phyloP scores from a whole-genome alignment of 1,284 basidiomycete species.

The Malassezia furfur region DNA sequence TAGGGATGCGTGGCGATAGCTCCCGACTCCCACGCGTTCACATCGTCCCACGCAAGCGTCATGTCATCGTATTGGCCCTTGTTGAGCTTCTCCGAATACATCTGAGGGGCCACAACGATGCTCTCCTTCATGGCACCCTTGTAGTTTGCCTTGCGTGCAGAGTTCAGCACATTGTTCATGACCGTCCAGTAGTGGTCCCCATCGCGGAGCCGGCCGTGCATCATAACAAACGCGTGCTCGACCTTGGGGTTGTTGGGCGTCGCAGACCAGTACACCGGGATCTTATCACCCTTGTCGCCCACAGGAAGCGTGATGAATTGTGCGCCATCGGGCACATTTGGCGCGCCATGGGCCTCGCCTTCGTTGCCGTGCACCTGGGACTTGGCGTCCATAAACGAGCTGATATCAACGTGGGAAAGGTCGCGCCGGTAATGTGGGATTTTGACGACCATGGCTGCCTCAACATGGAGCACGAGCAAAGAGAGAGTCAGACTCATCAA shows the following conservation, averaged over 20 bases:
- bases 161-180: constrained; percentile 27
- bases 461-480: neutral
- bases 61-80: constrained; percentile 28
- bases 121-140: constrained; percentile 21
- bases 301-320: constrained; percentile 24
- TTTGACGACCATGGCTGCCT: neutral
- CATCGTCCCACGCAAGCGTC: constrained; percentile 38
- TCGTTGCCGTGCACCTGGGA: neutral
- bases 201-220: constrained; percentile 38
- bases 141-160: constrained; percentile 22
- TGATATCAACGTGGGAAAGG: constrained; percentile 1
- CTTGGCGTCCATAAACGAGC: neutral
- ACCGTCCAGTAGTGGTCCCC: constrained; percentile 34
- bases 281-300: constrained; percentile 15
- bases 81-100: constrained; percentile 32
- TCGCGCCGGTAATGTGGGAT: neutral
- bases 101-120: constrained; percentile 38
- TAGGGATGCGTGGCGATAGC: constrained; percentile 32
- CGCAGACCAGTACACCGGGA: constrained; percentile 32
- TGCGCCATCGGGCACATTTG: constrained; percentile 26
- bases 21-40: constrained; percentile 44
- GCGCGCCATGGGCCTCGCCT: constrained; percentile 20
- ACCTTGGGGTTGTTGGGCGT: constrained; percentile 18
- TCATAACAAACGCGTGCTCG: constrained; percentile 39
- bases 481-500: too few relatives aligned